These are phyloP conservation scores for Mallotus nudiflorus DNA, from an alignment of 345 rosid genomes.

Conservation along the genomic window DNA sequence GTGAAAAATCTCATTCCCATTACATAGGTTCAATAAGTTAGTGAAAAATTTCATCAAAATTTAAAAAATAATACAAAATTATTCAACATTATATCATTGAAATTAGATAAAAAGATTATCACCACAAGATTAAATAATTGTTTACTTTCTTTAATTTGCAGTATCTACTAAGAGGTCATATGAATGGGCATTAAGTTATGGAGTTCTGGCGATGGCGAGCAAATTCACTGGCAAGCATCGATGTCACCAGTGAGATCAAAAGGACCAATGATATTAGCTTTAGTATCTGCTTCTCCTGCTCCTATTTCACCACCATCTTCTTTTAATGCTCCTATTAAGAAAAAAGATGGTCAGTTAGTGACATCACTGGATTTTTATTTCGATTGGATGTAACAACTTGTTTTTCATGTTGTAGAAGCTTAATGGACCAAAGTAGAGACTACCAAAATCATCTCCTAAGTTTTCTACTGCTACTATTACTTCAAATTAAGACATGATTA, in stretches of 20 bases:
- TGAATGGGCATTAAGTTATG: slow-evolving; percentile 74
- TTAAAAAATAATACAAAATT: too few species aligned
- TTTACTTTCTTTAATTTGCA: slow-evolving; percentile 23
- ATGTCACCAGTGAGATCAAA: slow-evolving; percentile 74
- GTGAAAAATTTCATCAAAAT: too few species aligned
- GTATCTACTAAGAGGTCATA: slow-evolving; percentile 93
- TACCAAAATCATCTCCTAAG: slow-evolving; percentile 72
- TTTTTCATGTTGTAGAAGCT: slow-evolving; percentile 50
- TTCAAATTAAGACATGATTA: slow-evolving; percentile 74
- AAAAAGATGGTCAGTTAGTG: slow-evolving; percentile 71
- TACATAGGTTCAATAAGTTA: too few species aligned
- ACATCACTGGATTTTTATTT: background rate
- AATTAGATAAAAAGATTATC: too few species aligned
- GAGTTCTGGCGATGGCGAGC: slow-evolving; percentile 47
- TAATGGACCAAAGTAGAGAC: slow-evolving; percentile 69
- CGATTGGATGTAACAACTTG: background rate
- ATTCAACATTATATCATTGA: too few species aligned
- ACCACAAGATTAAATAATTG: too few species aligned
- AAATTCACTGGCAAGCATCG: slow-evolving; percentile 68
- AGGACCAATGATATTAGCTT: slow-evolving; percentile 45
- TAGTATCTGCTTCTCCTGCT: slow-evolving; percentile 49
- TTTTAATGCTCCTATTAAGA: slow-evolving; percentile 70
- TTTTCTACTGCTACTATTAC: slow-evolving; percentile 51
- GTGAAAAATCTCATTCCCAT: too few species aligned
- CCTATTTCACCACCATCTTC: slow-evolving; percentile 91